A percentile compares a stretch with the other conserved stretches of the same genome.
phyloP scores from a whole-genome alignment of 768 basidiomycete species.

The Exsudoporus frostii region DNA sequence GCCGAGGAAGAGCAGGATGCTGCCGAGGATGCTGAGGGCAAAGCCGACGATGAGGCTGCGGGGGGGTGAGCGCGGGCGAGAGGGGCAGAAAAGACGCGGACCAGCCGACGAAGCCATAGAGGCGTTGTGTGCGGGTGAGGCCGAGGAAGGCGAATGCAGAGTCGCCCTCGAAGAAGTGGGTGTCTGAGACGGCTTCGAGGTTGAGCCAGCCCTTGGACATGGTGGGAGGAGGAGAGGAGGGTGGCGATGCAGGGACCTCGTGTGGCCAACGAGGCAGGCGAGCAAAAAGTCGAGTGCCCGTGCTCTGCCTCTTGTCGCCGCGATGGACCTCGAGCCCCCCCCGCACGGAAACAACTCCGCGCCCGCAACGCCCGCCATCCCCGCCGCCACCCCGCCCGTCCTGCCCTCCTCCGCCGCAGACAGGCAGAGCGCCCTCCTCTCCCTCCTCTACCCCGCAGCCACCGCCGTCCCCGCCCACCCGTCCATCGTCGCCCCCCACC shows the following conservation, averaged over 20 bases:
- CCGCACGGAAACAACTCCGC: slow-evolving; percentile 38
- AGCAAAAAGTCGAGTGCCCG: too few species aligned
- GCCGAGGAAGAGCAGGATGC: slow-evolving; percentile 73
- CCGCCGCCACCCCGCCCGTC: slow-evolving; percentile 28
- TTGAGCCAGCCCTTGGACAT: slow-evolving; percentile 78
- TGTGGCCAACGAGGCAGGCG: slow-evolving; percentile 28
- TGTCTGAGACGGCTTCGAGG: slow-evolving; percentile 76
- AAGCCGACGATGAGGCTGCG: slow-evolving; percentile 72
- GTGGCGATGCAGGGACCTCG: slow-evolving; percentile 21
- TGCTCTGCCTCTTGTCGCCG: neutral
- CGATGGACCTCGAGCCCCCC: too few species aligned
- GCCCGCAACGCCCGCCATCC: slow-evolving; percentile 41
- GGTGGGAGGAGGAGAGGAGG: too few species aligned
- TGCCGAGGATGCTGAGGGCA: slow-evolving; percentile 74
- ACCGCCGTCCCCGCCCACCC: slow-evolving; percentile 32
- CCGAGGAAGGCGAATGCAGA: slow-evolving; percentile 81
- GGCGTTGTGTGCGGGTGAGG: slow-evolving; percentile 71
- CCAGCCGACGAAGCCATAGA: slow-evolving; percentile 89
- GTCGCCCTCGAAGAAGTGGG: slow-evolving; percentile 84
- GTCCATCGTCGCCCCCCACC: slow-evolving; percentile 32
- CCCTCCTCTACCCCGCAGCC: slow-evolving; percentile 56
- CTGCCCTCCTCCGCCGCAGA: slow-evolving; percentile 49
- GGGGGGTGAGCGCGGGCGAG: neutral
- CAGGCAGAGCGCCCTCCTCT: slow-evolving; percentile 72
- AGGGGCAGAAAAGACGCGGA: slow-evolving; percentile 31